Evolutionary conservation across 2,329 filamentous ascomycete species (phyloP).

Genomic region (Alternaria arborescens): DNA sequence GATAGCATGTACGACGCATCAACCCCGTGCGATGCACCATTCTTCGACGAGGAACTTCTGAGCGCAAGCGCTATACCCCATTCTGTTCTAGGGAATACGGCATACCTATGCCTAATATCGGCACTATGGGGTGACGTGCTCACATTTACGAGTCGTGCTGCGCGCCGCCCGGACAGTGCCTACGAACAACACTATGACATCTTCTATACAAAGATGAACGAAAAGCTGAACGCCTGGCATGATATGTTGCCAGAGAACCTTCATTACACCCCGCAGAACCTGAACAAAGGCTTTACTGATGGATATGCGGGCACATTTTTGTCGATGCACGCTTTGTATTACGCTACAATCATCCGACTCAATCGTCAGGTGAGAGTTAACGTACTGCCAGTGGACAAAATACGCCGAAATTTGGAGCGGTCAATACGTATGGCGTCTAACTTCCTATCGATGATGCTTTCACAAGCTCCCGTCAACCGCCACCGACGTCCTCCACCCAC

Average conservation of each 20-base stretch:
- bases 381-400: conserved; percentile 37
- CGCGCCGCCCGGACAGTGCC: conserved; percentile 54
- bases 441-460: conserved; percentile 47
- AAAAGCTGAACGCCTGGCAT: conserved; percentile 67
- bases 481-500: conserved; percentile 39
- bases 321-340: conserved; percentile 72
- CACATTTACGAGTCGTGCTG: conserved; percentile 65
- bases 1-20: conserved; percentile 70
- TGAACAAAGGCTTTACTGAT: conserved; percentile 63
- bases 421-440: conserved; percentile 39
- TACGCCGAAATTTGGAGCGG: conserved; percentile 44
- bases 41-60: conserved; percentile 65
- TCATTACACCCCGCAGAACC: conserved; percentile 63
- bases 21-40: conserved; percentile 64
- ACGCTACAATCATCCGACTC: conserved; percentile 69
- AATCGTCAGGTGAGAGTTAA: conserved; percentile 63
- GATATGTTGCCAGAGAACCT: conserved; percentile 64
- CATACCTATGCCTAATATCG: conserved; percentile 68
- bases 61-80: conserved; percentile 42
- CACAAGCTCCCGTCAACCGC: conserved; percentile 36
- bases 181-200: conserved; percentile 59
- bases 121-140: conserved; percentile 73
- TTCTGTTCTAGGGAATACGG: conserved; percentile 60
- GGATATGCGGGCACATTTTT: conserved; percentile 68
- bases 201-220: conserved; percentile 62